These are phyloP conservation scores for Silene conica DNA, from an alignment of 148 eudicot genomes.

Conservation along the genomic window DNA sequence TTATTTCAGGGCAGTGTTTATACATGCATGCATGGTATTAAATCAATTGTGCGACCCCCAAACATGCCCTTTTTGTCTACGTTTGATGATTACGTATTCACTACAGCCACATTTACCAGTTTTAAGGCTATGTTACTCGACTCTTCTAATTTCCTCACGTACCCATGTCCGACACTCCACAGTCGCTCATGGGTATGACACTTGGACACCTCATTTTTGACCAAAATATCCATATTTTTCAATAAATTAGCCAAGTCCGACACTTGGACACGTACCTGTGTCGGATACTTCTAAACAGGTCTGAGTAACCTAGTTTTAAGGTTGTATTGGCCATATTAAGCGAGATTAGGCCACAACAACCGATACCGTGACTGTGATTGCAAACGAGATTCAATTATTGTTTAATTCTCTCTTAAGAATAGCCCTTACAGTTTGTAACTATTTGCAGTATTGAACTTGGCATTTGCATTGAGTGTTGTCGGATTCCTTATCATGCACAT, in stretches of 20 bases:
- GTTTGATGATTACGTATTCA: background rate
- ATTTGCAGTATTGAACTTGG: conserved; percentile 78
- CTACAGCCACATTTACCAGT: no score
- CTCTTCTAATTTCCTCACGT: no score
- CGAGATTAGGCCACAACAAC: background rate
- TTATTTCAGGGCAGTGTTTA: background rate
- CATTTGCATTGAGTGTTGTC: conserved; percentile 85
- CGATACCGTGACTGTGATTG: background rate
- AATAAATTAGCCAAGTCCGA: no score
- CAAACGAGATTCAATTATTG: no score
- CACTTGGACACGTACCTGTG: no score
- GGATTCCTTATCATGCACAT: conserved; percentile 98
- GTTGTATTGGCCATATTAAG: background rate
- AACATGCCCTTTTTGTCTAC: background rate
- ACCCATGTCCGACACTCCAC: no score
- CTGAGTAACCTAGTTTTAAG: no score
- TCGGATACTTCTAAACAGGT: no score
- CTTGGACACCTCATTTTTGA: no score
- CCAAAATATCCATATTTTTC: no score
- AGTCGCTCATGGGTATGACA: no score
- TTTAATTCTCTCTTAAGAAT: conserved; percentile 12
- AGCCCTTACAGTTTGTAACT: conserved; percentile 10
- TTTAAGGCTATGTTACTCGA: no score
- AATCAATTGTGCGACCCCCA: background rate
- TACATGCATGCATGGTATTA: background rate